Conservation (phyloP, 305 asterid genomes). For the Fraxinus dipetala region DNA sequence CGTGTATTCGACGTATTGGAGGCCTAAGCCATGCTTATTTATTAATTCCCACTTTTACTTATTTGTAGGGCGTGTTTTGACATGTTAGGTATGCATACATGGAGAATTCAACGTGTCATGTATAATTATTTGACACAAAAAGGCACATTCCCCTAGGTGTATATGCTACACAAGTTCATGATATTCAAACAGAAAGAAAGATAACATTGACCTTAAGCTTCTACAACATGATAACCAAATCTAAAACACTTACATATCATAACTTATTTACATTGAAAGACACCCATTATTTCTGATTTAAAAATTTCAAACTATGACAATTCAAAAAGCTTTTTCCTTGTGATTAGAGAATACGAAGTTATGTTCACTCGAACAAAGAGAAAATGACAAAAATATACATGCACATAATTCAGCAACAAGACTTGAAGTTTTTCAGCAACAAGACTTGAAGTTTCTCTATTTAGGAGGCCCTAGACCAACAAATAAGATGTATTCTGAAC, state of each 20-base stretch:
- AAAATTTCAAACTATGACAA: too few species aligned
- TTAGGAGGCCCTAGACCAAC: too few species aligned
- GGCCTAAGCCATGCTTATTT: neutral
- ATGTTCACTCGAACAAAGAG: neutral
- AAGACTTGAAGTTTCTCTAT: too few species aligned
- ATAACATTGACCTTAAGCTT: neutral
- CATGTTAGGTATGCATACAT: neutral
- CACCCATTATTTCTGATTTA: neutral
- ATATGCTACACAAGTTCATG: neutral
- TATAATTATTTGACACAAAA: neutral
- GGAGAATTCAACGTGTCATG: neutral
- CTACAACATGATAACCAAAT: neutral
- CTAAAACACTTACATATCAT: neutral
- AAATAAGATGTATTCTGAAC: too few species aligned
- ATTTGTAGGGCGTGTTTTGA: neutral
- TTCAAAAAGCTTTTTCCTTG: neutral
- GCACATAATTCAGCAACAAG: neutral
- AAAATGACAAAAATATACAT: too few species aligned
- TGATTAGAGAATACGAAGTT: neutral
- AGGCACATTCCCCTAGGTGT: too few species aligned
- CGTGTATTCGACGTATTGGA: neutral
- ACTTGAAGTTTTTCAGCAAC: too few species aligned
- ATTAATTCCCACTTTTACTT: neutral
- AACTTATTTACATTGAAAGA: neutral
- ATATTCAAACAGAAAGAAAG: neutral